Evolutionary conservation across 768 basidiomycete genomes (phyloP), one percentile per base, ranked within the genome.

Genomic region (Boletus coccyginus): DNA sequence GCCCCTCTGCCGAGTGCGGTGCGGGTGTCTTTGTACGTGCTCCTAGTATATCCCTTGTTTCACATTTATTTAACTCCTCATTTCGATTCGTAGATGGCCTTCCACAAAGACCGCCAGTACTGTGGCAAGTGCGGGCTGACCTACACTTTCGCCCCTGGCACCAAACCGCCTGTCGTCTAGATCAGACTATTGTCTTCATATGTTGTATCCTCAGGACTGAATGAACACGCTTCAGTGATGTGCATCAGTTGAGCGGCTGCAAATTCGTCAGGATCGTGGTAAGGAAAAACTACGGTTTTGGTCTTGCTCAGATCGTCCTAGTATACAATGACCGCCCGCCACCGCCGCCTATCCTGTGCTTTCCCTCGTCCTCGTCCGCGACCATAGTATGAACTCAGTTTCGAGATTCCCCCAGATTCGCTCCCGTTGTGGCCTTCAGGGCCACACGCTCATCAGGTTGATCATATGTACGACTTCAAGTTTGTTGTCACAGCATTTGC

Each of bases 101-200:
- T 94, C 87, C 96, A 99, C 84, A 83, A 90, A 65, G 93, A 98
- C 77, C 88, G 96, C 65, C 96, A 98, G 78, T 95, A 96, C 78
- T 98, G 95, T 75, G 95, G 96, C 77, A 92, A 92, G 79, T 94
- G 92, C 61, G 90, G 90, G 46, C 73, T 93, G 75, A 92, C 90
- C 49, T 92, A 92, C 80, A 85, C 87, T 55, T 92, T 92, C 79
- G 79, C 81, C 58, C 86, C 90, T 47, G 90, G 88, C 60, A 83
- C 82, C 73, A 90, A 90, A 75, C 89, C 89, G 49, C 87, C 89
- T 53, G 81, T 78, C 55, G 83, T 83, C 57, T 90, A 81, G 78
- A 65, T 35, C 61, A 55, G 32, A 32, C 19, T 33, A 2, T 17
- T 55, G 39, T 29, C 45, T 33, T 44, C 29, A 50, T 52, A 58